Conservation (phyloP, 805 yeast genomes). For the Grigorovia humatica region DNA sequence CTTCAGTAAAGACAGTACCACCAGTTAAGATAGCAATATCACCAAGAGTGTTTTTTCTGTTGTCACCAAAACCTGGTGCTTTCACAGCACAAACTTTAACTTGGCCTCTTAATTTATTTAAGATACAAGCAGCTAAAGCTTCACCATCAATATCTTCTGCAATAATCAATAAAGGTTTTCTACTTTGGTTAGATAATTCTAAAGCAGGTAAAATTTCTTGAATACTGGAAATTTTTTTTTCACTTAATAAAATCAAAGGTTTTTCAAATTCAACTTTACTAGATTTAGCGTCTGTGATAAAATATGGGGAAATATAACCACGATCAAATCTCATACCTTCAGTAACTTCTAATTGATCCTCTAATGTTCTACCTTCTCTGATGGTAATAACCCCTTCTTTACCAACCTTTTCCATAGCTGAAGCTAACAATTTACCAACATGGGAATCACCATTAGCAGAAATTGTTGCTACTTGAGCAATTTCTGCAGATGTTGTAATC, state of each 20-base stretch:
- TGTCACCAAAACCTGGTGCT: constrained; percentile 99
- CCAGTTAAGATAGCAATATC: constrained; percentile 93
- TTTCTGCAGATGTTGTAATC: constrained; percentile 87
- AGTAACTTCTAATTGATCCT: constrained; percentile 91
- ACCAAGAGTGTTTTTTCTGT: constrained; percentile 91
- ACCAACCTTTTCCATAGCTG: constrained; percentile 98
- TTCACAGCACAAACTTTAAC: constrained; percentile 95
- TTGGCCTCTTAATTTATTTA: constrained; percentile 96
- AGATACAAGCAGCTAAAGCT: constrained; percentile 94
- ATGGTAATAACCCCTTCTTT: constrained; percentile 98
- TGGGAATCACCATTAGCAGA: constrained; percentile 94
- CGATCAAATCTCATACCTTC: constrained; percentile 99
- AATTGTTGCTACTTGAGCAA: constrained; percentile 96
- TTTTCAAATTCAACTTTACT: constrained; percentile 94
- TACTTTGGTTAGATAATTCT: constrained; percentile 82
- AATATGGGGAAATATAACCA: constrained; percentile 94
- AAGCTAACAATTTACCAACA: constrained; percentile 82
- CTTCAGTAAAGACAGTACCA: constrained; percentile 80
- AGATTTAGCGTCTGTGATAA: constrained; percentile 83
- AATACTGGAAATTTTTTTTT: constrained; percentile 84
- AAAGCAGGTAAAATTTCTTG: constrained; percentile 88
- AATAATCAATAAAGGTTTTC: constrained; percentile 86
- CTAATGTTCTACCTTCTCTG: constrained; percentile 93
- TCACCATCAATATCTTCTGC: constrained; percentile 98
- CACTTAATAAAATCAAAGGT: constrained; percentile 79